A percentile compares a stretch with the other conserved stretches of the same genome.
These are phyloP conservation scores for Saccharomycopsis lassenensis DNA, from an alignment of 805 yeast species.

Conservation along the genomic window DNA sequence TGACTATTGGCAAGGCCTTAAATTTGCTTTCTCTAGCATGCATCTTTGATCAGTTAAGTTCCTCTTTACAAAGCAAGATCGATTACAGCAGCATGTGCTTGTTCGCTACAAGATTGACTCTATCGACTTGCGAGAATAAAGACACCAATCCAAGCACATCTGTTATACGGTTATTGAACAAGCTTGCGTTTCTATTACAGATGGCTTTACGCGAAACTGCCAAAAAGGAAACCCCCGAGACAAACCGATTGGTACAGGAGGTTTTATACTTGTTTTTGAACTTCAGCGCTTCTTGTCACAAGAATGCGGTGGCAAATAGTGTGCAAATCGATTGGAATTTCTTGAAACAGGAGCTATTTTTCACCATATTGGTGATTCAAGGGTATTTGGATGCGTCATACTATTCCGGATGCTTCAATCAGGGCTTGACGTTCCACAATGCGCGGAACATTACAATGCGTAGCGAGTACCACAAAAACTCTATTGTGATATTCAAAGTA, in stretches of 20 bases:
- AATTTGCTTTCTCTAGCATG: conserved; percentile 10
- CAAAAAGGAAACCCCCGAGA: no score
- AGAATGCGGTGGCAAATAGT: no score
- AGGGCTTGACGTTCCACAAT: background rate
- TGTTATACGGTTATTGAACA: conserved; percentile 7
- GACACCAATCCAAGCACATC: conserved; percentile 2
- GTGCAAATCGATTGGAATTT: no score
- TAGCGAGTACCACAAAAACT: background rate
- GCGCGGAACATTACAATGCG: background rate
- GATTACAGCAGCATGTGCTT: no score
- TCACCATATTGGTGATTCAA: conserved; percentile 18
- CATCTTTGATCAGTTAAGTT: no score
- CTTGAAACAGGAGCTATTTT: conserved; percentile 15
- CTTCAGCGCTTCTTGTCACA: no score
- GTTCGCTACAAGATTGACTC: no score
- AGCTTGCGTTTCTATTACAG: conserved; percentile 7
- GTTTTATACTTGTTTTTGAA: no score
- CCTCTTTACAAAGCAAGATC: no score
- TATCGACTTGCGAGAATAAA: no score
- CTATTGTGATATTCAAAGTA: conserved; percentile 15
- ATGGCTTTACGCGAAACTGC: no score
- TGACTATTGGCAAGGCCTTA: conserved; percentile 5
- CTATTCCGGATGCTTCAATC: background rate
- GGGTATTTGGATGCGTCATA: conserved; percentile 12
- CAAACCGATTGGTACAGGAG: no score